Evolutionary conservation across 2,329 filamentous ascomycete species (phyloP).

Genomic region (Colletotrichum limetticola): DNA sequence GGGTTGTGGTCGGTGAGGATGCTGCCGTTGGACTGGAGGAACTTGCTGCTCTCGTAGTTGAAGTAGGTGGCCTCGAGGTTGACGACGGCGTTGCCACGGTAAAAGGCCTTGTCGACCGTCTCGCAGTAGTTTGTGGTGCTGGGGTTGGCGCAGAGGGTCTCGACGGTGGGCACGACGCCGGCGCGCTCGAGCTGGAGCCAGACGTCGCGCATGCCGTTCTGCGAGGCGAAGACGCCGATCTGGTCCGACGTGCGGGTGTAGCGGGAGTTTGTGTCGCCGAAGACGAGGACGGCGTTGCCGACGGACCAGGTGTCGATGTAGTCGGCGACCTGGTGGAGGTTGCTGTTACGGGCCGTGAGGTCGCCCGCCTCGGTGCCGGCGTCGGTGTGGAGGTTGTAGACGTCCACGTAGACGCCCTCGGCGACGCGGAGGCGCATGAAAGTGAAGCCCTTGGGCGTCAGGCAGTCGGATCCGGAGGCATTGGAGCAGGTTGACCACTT

Average conservation of each 20-base stretch:
- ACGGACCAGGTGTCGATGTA: constrained; percentile 66
- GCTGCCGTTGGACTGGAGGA: constrained; percentile 66
- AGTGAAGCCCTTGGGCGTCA: constrained; percentile 77
- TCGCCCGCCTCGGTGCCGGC: constrained; percentile 67
- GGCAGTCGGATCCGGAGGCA: constrained; percentile 66
- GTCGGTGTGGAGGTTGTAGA: constrained; percentile 76
- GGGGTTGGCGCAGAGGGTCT: constrained; percentile 68
- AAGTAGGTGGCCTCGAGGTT: constrained; percentile 59
- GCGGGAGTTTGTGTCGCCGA: constrained; percentile 73
- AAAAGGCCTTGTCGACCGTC: constrained; percentile 75
- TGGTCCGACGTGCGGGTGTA: constrained; percentile 69
- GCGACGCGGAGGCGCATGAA: constrained; percentile 69
- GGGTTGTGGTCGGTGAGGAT: constrained; percentile 75
- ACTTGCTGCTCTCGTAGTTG: constrained; percentile 65
- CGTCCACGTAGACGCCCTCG: constrained; percentile 66
- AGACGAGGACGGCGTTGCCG: constrained; percentile 72
- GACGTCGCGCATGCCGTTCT: constrained; percentile 65
- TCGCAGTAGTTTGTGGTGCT: constrained; percentile 66
- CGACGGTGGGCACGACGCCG: constrained; percentile 56
- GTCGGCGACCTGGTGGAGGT: constrained; percentile 67
- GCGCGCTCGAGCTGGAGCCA: constrained; percentile 67
- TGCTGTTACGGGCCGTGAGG: constrained; percentile 64
- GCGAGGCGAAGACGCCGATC: constrained; percentile 59
- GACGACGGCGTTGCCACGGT: constrained; percentile 61
- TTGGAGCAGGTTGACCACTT: constrained; percentile 71